Evolutionary conservation across 2,329 filamentous ascomycete genomes (phyloP).

Genomic region (Fusarium lateritium): DNA sequence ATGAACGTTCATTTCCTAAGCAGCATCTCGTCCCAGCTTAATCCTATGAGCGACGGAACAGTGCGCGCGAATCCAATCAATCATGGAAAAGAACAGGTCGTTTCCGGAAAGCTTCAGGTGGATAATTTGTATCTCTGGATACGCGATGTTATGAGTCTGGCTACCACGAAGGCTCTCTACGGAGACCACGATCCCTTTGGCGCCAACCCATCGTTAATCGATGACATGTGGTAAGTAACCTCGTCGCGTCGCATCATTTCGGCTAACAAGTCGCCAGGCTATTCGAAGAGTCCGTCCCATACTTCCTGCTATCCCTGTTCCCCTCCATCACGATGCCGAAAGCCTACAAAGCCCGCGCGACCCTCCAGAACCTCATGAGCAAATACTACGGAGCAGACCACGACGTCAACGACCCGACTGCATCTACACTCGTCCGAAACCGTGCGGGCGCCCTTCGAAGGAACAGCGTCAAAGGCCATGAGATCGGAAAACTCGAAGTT

Average conservation of each 20-base stretch:
- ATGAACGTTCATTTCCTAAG: conserved; percentile 43
- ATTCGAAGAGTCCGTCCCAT: conserved; percentile 45
- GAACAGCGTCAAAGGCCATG: conserved; percentile 47
- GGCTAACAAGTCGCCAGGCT: conserved; percentile 30
- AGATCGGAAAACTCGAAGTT: conserved; percentile 52
- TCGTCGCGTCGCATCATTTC: rapidly evolving
- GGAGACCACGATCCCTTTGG: conserved; percentile 61
- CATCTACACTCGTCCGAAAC: conserved; percentile 47
- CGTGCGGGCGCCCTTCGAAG: conserved; percentile 50
- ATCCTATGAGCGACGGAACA: conserved; percentile 24
- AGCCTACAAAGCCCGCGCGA: conserved; percentile 49
- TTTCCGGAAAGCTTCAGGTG: conserved; percentile 46
- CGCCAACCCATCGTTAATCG: conserved; percentile 35
- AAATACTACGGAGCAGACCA: conserved; percentile 52
- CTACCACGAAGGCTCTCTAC: conserved; percentile 58
- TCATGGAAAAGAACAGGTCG: conserved; percentile 24
- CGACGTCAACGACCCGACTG: conserved; percentile 48
- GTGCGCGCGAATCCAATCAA: conserved; percentile 10
- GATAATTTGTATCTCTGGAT: conserved; percentile 58
- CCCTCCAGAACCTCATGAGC: conserved; percentile 47
- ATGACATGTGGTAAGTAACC: conserved; percentile 38
- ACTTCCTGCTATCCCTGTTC: conserved; percentile 51
- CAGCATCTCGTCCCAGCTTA: conserved; percentile 30
- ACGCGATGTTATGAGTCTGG: conserved; percentile 55
- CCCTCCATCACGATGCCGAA: conserved; percentile 51